Evolutionary conservation across 2,329 filamentous ascomycete genomes (phyloP), one percentile per base, ranked within the genome.

Genomic region (Magnaporthiopsis incrustans): DNA sequence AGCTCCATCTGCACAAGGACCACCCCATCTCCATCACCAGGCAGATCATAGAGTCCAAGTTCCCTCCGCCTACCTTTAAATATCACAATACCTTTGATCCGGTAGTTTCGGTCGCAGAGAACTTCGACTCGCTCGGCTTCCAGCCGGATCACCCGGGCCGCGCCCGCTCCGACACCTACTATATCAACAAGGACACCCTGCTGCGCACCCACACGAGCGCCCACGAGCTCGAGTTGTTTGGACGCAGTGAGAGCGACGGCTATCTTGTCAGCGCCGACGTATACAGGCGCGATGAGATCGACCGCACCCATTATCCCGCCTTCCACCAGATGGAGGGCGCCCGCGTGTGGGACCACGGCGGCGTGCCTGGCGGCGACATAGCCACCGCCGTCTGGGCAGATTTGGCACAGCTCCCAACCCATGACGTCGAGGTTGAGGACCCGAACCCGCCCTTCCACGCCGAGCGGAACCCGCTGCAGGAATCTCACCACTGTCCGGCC

Each of bases 321-420:
- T 99, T 99, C 76, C 95, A 99, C 77, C 95, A 99, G 78, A 98
- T 98, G 93, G 95, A 99, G 75, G 94, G 92, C 15, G 94, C 94
- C 11, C 84, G 89, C 69, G 89, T 92, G 63, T 99, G 95, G 94
- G 89, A 95, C 72, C 85, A 91, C 12, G 80, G 73, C 33, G 82
- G 79, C 73, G 84, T 84, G 59, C 81, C 79, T 64, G 79, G 76
- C 66, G 82, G 81, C 25, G 83, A 89, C 67, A 74, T 92, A 25
- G 84, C 84, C 1, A 79, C 85, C 22, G 83, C 85, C 15, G 87
- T 98, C 10, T 85, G 82, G 78, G 82, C 82, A 50, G 91, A 96
- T 71, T 69, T 96, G 33, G 84, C 86, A 63, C 81, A 77, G 63
- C 82, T 98, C 38, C 91, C 92, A 10, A 83, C 79, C 66, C 92